A percentile compares a stretch with the other conserved stretches of the same genome.
Conservation (phyloP, 2,329 filamentous ascomycete genomes). For the Cladorrhinum sp. region DNA sequence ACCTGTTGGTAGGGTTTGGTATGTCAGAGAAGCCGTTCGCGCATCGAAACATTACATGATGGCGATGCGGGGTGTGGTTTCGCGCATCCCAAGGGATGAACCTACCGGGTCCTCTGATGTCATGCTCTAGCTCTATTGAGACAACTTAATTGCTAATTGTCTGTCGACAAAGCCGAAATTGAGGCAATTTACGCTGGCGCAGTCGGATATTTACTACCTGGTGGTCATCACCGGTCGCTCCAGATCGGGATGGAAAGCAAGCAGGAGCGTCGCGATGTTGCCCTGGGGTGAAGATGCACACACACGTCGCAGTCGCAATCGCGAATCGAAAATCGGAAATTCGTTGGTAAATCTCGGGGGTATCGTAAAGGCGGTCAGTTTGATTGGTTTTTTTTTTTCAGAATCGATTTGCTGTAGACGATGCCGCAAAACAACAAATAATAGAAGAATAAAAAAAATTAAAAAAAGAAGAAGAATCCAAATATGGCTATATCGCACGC, state of each 20-base stretch:
- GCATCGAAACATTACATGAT: neutral
- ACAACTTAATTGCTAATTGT: neutral
- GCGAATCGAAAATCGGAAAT: neutral
- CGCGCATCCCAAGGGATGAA: neutral
- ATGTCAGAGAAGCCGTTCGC: conserved; percentile 1
- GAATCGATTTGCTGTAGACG: neutral
- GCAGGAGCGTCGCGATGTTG: neutral
- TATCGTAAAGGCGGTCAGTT: neutral
- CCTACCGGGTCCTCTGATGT: conserved; percentile 26
- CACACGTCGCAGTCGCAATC: conserved; percentile 1
- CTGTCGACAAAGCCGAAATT: neutral
- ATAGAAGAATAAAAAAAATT: neutral
- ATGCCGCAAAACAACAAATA: conserved; percentile 1
- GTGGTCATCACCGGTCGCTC: neutral
- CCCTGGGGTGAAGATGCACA: neutral
- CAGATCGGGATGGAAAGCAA: neutral
- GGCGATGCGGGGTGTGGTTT: neutral
- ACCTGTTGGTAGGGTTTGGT: conserved; percentile 47
- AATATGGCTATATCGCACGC: neutral
- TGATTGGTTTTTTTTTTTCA: neutral
- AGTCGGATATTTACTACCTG: neutral
- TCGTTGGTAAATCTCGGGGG: neutral
- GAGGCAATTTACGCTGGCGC: neutral
- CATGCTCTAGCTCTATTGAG: conserved; percentile 18
- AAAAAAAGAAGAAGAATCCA: neutral